phyloP scores from a whole-genome alignment of 2,329 filamentous ascomycete genomes.

The Lachnellula suecica region DNA sequence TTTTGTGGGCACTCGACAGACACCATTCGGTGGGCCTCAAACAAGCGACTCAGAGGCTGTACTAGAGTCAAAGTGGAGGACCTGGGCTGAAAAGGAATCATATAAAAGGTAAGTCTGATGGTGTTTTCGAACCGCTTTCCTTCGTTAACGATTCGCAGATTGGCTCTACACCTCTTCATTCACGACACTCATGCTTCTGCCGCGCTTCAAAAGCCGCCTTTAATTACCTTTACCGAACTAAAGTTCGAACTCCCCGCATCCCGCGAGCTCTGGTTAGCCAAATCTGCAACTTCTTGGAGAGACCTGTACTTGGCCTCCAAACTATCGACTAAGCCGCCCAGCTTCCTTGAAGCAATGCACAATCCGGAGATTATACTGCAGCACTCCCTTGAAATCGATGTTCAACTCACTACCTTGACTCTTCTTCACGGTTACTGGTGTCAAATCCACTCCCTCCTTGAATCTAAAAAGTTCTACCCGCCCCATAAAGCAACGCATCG shows the following conservation, averaged over 20 bases:
- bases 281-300: slow-evolving; percentile 65
- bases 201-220: slow-evolving; percentile 61
- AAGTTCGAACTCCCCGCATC: slow-evolving; percentile 63
- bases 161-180: slow-evolving; percentile 65
- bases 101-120: slow-evolving; percentile 62
- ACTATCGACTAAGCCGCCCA: not conserved
- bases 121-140: too few relatives aligned
- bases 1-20: slow-evolving; percentile 45
- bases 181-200: slow-evolving; percentile 68
- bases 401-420: slow-evolving; percentile 54
- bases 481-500: slow-evolving; percentile 7
- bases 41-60: slow-evolving; percentile 54
- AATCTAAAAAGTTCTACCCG: slow-evolving; percentile 48
- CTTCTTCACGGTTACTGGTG: slow-evolving; percentile 65
- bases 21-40: slow-evolving; percentile 52
- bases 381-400: slow-evolving; percentile 40
- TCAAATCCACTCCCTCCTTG: slow-evolving; percentile 64
- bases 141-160: slow-evolving; percentile 33
- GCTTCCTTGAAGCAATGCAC: slow-evolving; percentile 11
- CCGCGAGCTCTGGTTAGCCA: slow-evolving; percentile 64
- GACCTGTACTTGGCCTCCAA: slow-evolving; percentile 46
- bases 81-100: slow-evolving; percentile 63
- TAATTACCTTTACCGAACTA: slow-evolving; percentile 68
- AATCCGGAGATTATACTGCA: slow-evolving; percentile 15
- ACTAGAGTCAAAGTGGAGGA: slow-evolving; percentile 63